Conservation (phyloP, 1,284 basidiomycete species). For the Inonotus hispidus region DNA sequence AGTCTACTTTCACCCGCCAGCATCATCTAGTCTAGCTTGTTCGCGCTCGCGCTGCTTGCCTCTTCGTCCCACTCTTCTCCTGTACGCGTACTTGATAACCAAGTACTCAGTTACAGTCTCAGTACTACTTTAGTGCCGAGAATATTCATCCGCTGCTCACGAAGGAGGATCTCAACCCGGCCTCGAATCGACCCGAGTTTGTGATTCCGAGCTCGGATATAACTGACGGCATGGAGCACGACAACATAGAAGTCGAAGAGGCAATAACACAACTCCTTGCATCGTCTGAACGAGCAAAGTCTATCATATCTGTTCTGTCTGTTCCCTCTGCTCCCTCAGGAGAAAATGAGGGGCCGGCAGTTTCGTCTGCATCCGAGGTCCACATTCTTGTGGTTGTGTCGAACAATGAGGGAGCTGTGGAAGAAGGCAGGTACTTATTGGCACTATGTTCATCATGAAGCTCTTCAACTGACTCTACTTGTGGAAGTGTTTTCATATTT, state of each 20-base stretch:
- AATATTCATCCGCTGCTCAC: too few relatives aligned
- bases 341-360: background rate
- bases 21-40: too few relatives aligned
- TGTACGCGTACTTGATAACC: too few relatives aligned
- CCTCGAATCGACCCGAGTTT: too few relatives aligned
- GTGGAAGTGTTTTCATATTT: constrained; percentile 6
- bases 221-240: background rate
- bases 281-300: background rate
- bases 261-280: background rate
- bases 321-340: background rate
- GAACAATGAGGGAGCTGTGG: background rate
- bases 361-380: background rate
- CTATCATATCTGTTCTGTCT: background rate
- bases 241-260: background rate
- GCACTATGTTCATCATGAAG: background rate
- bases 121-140: too few relatives aligned
- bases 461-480: background rate
- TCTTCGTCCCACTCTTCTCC: too few relatives aligned
- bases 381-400: constrained; percentile 6
- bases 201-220: too few relatives aligned
- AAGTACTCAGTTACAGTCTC: too few relatives aligned
- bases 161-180: too few relatives aligned
- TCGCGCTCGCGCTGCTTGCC: too few relatives aligned
- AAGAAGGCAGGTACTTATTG: constrained; percentile 14
- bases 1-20: too few relatives aligned